Percentiles rank a stretch among this genome's conserved stretches.
Conservation (phyloP, 768 basidiomycete genomes). For the Naematelia encephala region DNA sequence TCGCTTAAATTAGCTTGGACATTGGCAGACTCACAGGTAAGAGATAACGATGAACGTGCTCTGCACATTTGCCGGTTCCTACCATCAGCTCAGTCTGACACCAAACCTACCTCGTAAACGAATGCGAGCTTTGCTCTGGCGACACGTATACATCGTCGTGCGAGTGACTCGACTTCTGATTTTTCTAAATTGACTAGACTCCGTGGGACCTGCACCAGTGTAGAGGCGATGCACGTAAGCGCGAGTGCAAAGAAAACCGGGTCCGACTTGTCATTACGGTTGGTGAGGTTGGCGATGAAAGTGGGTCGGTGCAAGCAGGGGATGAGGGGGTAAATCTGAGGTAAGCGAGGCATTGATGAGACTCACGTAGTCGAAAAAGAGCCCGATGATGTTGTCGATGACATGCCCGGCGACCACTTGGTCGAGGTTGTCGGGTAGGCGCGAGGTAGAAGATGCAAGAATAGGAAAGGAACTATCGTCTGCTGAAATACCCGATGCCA, state of each 20-base stretch:
- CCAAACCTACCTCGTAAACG: slow-evolving; percentile 29
- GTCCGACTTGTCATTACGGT: slow-evolving; percentile 64
- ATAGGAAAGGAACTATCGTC: slow-evolving; percentile 10
- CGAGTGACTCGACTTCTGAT: slow-evolving; percentile 74
- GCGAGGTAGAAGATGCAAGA: slow-evolving; percentile 5
- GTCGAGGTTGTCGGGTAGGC: slow-evolving; percentile 30
- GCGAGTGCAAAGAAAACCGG: slow-evolving; percentile 39
- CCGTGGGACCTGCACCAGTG: slow-evolving; percentile 83
- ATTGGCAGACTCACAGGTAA: slow-evolving; percentile 23
- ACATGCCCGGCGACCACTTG: slow-evolving; percentile 28
- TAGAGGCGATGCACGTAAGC: slow-evolving; percentile 68
- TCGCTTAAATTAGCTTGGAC: slow-evolving; percentile 13
- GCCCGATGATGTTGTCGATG: slow-evolving; percentile 29
- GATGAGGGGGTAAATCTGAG: slow-evolving; percentile 75
- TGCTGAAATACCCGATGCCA: not conserved
- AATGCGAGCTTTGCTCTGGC: slow-evolving; percentile 36
- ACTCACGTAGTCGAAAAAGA: slow-evolving; percentile 44
- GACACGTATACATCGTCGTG: slow-evolving; percentile 70
- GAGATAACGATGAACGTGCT: slow-evolving; percentile 30
- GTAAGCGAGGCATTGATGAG: not conserved
- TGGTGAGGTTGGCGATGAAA: slow-evolving; percentile 82
- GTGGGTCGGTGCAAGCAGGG: slow-evolving; percentile 89
- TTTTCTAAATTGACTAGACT: slow-evolving; percentile 77
- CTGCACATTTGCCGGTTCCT: slow-evolving; percentile 26
- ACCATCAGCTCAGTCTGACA: not conserved